Percentiles rank a stretch among this genome's conserved stretches.
These are phyloP conservation scores for Sanghuangporus baumii DNA, from an alignment of 1,284 basidiomycete genomes.

Conservation along the genomic window DNA sequence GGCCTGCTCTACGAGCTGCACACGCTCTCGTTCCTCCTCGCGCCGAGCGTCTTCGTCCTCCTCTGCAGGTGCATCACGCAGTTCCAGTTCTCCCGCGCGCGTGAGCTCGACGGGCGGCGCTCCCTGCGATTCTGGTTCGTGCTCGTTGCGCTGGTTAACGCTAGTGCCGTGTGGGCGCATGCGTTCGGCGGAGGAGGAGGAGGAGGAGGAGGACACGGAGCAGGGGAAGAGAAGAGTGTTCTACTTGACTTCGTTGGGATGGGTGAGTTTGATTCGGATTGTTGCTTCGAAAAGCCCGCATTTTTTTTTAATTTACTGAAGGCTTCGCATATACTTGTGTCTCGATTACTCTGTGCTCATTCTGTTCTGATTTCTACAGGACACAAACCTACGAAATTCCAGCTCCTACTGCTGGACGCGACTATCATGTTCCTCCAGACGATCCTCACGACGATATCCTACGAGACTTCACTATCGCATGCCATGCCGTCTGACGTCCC, in stretches of 20 bases:
- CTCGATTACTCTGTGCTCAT: no score
- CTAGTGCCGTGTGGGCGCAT: conserved; percentile 56
- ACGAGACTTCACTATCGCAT: conserved; percentile 44
- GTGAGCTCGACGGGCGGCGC: conserved; percentile 53
- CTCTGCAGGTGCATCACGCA: conserved; percentile 53
- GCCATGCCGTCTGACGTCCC: conserved; percentile 28
- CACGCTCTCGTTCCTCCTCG: conserved; percentile 67
- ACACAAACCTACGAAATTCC: conserved; percentile 52
- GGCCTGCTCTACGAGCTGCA: conserved; percentile 65
- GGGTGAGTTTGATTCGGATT: conserved; percentile 38
- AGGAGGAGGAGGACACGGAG: background rate
- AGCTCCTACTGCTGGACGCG: conserved; percentile 59
- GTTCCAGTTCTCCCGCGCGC: conserved; percentile 57
- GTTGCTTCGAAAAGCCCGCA: background rate
- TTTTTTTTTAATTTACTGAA: no score
- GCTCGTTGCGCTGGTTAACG: conserved; percentile 52
- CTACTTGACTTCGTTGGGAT: conserved; percentile 73
- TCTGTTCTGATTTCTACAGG: conserved; percentile 31
- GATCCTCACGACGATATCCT: conserved; percentile 58
- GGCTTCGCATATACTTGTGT: no score
- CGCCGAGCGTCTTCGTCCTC: conserved; percentile 56
- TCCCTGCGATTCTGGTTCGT: conserved; percentile 61
- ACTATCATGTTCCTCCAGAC: conserved; percentile 60
- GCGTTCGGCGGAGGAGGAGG: conserved; percentile 38
- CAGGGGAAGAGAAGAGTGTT: conserved; percentile 34